Conservation (phyloP, 345 rosid species). For the Xanthoceras sorbifolium region DNA sequence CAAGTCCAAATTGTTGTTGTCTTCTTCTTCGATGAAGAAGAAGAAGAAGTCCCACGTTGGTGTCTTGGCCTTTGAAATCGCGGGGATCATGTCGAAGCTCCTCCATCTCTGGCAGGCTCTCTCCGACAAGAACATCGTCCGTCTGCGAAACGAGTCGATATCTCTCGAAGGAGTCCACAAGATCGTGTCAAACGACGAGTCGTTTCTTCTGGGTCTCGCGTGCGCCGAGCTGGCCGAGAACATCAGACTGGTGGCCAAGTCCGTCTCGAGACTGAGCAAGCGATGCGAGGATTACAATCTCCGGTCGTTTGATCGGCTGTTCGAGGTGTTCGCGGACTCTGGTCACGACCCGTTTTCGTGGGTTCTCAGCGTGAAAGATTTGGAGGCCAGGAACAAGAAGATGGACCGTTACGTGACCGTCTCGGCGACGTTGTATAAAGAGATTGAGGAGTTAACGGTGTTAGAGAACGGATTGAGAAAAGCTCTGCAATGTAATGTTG, state of each 20-base stretch:
- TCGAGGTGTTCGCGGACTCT: slow-evolving; percentile 65
- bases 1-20: slow-evolving; percentile 23
- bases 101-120: slow-evolving; percentile 76
- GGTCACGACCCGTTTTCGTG: slow-evolving; percentile 67
- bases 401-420: slow-evolving; percentile 70
- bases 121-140: slow-evolving; percentile 65
- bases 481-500: slow-evolving; percentile 27
- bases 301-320: slow-evolving; percentile 47
- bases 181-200: slow-evolving; percentile 80
- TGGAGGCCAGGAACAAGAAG: slow-evolving; percentile 68
- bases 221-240: slow-evolving; percentile 83
- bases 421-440: slow-evolving; percentile 69
- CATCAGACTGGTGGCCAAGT: slow-evolving; percentile 49
- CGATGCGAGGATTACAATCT: slow-evolving; percentile 53
- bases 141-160: slow-evolving; percentile 61
- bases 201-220: slow-evolving; percentile 74
- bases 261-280: slow-evolving; percentile 62
- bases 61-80: slow-evolving; percentile 71
- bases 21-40: slow-evolving; percentile 22
- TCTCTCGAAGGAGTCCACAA: slow-evolving; percentile 77
- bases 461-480: slow-evolving; percentile 61
- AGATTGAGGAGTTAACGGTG: slow-evolving; percentile 75
- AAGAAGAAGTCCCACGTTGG: slow-evolving; percentile 49
- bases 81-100: slow-evolving; percentile 85
- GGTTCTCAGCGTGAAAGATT: slow-evolving; percentile 62